These are phyloP conservation scores for Cenchrus americanus DNA, from an alignment of 176 grass and related monocot genomes.

Conservation along the genomic window DNA sequence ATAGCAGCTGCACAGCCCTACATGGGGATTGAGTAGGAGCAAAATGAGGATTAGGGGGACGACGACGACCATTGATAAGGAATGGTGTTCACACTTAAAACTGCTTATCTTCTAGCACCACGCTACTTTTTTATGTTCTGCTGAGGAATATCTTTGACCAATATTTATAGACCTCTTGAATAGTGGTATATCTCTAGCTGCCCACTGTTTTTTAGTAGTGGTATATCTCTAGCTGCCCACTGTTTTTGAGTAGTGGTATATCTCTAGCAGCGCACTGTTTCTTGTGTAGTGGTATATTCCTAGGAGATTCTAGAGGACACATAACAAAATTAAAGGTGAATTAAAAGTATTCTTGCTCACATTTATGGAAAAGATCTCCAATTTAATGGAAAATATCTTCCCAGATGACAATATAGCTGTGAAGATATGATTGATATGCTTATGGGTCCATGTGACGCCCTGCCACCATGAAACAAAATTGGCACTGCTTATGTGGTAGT, in stretches of 20 bases:
- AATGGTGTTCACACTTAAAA: background rate
- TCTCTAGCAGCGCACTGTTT: no score
- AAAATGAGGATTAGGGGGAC: background rate
- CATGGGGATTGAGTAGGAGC: slow-evolving; percentile 19
- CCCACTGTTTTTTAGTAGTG: background rate
- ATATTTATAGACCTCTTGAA: background rate
- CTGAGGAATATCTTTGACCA: background rate
- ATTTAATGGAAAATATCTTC: background rate
- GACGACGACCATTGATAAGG: background rate
- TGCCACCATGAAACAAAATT: no score
- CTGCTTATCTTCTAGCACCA: background rate
- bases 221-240: background rate
- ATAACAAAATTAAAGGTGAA: no score
- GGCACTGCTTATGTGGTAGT: no score
- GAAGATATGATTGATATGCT: no score
- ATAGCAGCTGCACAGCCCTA: slow-evolving; percentile 40
- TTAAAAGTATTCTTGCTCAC: background rate
- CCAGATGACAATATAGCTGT: background rate
- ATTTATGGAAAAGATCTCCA: background rate
- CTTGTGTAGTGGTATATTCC: no score
- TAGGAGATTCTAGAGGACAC: no score
- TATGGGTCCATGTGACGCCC: no score
- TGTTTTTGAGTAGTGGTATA: background rate
- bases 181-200: background rate
- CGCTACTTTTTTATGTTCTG: background rate